phyloP scores from a whole-genome alignment of 305 asterid genomes.

The Fraxinus nigra region DNA sequence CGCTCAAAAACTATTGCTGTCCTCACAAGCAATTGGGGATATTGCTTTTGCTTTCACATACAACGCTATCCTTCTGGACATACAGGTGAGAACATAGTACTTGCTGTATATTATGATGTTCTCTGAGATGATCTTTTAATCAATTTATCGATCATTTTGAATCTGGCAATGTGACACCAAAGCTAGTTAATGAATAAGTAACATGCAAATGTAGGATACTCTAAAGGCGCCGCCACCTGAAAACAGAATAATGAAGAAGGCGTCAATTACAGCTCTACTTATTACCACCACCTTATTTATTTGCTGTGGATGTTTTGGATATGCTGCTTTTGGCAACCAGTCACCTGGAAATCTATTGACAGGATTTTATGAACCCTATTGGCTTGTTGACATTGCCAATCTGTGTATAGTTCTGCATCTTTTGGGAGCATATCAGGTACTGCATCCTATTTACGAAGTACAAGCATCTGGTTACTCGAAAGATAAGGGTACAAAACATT shows the following conservation, averaged over 20 bases:
- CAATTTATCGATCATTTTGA: neutral
- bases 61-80: conserved; percentile 39
- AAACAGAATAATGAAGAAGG: conserved; percentile 45
- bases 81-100: conserved; percentile 26
- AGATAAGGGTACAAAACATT: neutral
- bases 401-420: conserved; percentile 48
- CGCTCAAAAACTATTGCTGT: conserved; percentile 37
- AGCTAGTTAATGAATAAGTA: neutral
- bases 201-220: conserved; percentile 34
- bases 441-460: neutral
- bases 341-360: conserved; percentile 48
- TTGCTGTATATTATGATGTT: neutral
- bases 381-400: conserved; percentile 49
- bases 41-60: conserved; percentile 46
- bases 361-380: conserved; percentile 41
- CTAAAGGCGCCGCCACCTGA: conserved; percentile 44
- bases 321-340: conserved; percentile 41
- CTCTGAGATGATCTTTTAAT: neutral
- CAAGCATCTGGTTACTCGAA: neutral
- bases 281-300: conserved; percentile 47
- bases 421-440: conserved; percentile 47
- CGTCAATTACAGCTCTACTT: conserved; percentile 29
- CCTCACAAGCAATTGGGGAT: conserved; percentile 46
- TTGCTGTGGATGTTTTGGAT: conserved; percentile 49
- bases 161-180: neutral